These are phyloP conservation scores for Phytophthora fragariae DNA, from an alignment of 352 stramenopile species.

Conservation along the genomic window DNA sequence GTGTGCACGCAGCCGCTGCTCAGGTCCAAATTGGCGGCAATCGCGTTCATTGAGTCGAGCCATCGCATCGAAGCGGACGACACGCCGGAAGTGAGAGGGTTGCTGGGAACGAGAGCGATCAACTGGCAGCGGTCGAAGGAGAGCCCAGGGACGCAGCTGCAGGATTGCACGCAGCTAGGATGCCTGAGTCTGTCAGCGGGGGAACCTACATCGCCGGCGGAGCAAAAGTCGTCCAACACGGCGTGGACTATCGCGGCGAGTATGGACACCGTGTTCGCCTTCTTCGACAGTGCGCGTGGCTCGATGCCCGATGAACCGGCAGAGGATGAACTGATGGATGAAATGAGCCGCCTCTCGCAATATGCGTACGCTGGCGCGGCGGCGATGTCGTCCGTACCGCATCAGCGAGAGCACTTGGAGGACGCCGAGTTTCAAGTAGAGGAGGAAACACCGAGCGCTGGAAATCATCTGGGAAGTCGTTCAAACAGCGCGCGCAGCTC, in stretches of 20 bases:
- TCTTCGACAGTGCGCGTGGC: slow-evolving; percentile 82
- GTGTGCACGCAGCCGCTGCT: slow-evolving; percentile 75
- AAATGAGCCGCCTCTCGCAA: slow-evolving; percentile 79
- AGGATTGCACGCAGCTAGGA: slow-evolving; percentile 74
- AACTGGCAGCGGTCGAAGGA: slow-evolving; percentile 86
- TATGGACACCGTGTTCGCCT: slow-evolving; percentile 88
- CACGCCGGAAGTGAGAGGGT: slow-evolving; percentile 66
- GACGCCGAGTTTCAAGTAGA: slow-evolving; percentile 79
- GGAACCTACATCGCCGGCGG: slow-evolving; percentile 58
- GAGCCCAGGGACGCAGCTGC: slow-evolving; percentile 68
- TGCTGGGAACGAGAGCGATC: slow-evolving; percentile 78
- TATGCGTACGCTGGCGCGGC: slow-evolving; percentile 74
- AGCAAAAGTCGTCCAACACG: slow-evolving; percentile 84
- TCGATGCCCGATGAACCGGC: slow-evolving; percentile 81
- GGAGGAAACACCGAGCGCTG: slow-evolving; percentile 17
- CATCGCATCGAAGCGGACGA: slow-evolving; percentile 75
- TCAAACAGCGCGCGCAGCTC: slow-evolving; percentile 53
- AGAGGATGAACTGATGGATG: slow-evolving; percentile 80
- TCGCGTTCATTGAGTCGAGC: slow-evolving; percentile 87
- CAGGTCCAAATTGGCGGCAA: slow-evolving; percentile 67
- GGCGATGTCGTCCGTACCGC: slow-evolving; percentile 53
- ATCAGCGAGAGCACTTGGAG: slow-evolving; percentile 72
- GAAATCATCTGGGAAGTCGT: slow-evolving; percentile 40
- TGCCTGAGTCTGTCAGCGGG: slow-evolving; percentile 82
- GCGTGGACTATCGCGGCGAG: slow-evolving; percentile 85